Percentiles rank a stretch among this genome's conserved stretches.
Conservation (phyloP, 345 rosid species). For the Salix udensis region DNA sequence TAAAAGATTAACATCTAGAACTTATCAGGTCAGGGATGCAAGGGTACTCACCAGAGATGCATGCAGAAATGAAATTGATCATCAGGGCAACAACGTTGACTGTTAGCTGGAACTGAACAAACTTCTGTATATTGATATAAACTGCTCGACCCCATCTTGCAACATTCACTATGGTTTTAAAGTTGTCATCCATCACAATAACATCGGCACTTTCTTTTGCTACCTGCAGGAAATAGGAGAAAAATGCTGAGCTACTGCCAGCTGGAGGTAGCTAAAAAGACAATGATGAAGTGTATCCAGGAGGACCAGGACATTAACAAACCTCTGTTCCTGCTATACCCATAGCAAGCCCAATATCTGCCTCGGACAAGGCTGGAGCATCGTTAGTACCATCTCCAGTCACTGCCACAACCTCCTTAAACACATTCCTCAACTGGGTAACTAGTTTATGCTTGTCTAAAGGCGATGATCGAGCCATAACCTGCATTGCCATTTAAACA, state of each 20-base stretch:
- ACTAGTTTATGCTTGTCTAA: constrained; percentile 31
- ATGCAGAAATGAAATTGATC: constrained; percentile 70
- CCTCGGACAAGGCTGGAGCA: constrained; percentile 34
- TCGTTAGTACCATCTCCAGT: constrained; percentile 36
- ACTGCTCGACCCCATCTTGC: constrained; percentile 85
- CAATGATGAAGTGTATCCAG: neutral
- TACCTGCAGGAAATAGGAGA: constrained; percentile 35
- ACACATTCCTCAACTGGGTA: constrained; percentile 21
- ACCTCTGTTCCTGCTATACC: constrained; percentile 38
- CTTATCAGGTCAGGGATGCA: neutral
- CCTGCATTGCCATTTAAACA: constrained; percentile 14
- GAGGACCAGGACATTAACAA: neutral
- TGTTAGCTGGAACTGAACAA: constrained; percentile 78
- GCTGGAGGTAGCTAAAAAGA: neutral
- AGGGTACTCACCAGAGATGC: constrained; percentile 49
- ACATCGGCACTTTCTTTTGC: constrained; percentile 85
- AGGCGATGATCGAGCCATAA: constrained; percentile 34
- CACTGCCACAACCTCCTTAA: constrained; percentile 32
- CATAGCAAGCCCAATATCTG: constrained; percentile 37
- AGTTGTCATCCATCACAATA: constrained; percentile 79
- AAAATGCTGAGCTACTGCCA: neutral
- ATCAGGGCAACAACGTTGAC: constrained; percentile 69
- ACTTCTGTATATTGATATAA: constrained; percentile 76
- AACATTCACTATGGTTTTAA: constrained; percentile 64
- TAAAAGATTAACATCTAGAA: neutral